Conservation (phyloP, 495 filamentous ascomycete genomes). For the Aspergillus leporis region DNA sequence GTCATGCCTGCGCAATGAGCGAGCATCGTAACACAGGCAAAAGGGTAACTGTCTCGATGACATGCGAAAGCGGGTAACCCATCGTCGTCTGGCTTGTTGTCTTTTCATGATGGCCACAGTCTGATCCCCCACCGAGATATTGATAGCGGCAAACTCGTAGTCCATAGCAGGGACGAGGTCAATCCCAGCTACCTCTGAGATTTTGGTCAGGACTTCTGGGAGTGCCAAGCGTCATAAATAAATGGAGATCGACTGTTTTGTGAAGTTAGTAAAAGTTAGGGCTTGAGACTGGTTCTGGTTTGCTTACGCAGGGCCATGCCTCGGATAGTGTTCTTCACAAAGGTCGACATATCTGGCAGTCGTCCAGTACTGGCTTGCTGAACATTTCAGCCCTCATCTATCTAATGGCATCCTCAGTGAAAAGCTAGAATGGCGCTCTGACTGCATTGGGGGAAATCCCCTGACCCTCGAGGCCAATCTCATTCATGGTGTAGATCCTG, state of each 20-base stretch:
- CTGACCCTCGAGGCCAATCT: slow-evolving; percentile 53
- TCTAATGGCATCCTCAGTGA: slow-evolving; percentile 61
- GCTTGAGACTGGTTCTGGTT: no score
- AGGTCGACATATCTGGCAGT: slow-evolving; percentile 63
- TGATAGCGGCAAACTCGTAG: slow-evolving; percentile 72
- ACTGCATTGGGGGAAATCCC: slow-evolving; percentile 67
- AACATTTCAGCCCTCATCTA: slow-evolving; percentile 68
- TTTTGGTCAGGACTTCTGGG: slow-evolving; percentile 59
- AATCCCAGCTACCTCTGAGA: slow-evolving; percentile 70
- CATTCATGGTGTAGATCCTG: slow-evolving; percentile 52
- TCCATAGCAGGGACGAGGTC: slow-evolving; percentile 68
- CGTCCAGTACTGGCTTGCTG: slow-evolving; percentile 55
- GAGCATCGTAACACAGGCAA: slow-evolving; percentile 77
- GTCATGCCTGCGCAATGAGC: slow-evolving; percentile 70
- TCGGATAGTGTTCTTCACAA: slow-evolving; percentile 62
- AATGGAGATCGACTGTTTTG: slow-evolving; percentile 59
- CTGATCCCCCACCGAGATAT: slow-evolving; percentile 59
- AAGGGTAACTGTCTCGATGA: slow-evolving; percentile 76
- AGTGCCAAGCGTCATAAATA: slow-evolving; percentile 68
- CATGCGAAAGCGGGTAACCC: slow-evolving; percentile 61
- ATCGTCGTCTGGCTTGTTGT: no score
- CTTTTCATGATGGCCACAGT: slow-evolving; percentile 41
- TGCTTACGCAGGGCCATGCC: slow-evolving; percentile 62
- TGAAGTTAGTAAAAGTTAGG: no score
- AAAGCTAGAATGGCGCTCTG: slow-evolving; percentile 69